A percentile compares a stretch with the other conserved stretches of the same genome.
These are phyloP conservation scores for Rhododendron williamsianum DNA, from an alignment of 148 eudicot genomes.

Conservation along the genomic window DNA sequence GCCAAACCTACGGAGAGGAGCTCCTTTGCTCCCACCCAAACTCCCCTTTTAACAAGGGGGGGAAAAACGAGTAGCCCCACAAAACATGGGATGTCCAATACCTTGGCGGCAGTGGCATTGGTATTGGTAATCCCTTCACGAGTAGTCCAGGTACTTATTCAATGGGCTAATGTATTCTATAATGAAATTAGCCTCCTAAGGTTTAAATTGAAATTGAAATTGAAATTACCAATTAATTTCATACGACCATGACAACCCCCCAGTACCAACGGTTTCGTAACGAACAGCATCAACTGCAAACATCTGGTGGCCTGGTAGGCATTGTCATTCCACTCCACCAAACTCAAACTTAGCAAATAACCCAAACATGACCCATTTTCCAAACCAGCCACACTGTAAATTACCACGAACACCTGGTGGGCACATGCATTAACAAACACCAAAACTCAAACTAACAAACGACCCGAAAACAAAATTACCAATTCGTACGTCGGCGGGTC, in stretches of 20 bases:
- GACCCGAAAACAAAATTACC: conserved; percentile 28
- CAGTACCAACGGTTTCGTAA: not conserved
- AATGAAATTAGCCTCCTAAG: not conserved
- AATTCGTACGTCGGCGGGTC: conserved; percentile 63
- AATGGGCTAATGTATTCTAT: not conserved
- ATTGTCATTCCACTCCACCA: conserved; percentile 2
- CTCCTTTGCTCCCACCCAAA: not conserved
- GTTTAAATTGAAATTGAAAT: not conserved
- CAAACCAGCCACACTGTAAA: not conserved
- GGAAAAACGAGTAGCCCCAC: not conserved
- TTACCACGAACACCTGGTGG: conserved; percentile 8
- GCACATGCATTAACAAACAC: not conserved
- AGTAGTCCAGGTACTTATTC: not conserved
- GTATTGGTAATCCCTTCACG: not conserved
- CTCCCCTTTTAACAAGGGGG: not conserved
- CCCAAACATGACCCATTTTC: not conserved
- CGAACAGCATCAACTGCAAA: not conserved
- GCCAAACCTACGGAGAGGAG: not conserved
- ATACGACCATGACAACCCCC: not conserved
- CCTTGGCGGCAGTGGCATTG: not conserved
- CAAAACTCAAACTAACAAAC: not conserved
- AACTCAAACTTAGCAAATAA: not conserved
- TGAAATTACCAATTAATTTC: not conserved
- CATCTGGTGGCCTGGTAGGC: not conserved
- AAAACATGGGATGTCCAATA: not conserved